A percentile compares a stretch with the other conserved stretches of the same genome.
Evolutionary conservation across 305 asterid genomes (phyloP).

Genomic region (Plantago coronopus): DNA sequence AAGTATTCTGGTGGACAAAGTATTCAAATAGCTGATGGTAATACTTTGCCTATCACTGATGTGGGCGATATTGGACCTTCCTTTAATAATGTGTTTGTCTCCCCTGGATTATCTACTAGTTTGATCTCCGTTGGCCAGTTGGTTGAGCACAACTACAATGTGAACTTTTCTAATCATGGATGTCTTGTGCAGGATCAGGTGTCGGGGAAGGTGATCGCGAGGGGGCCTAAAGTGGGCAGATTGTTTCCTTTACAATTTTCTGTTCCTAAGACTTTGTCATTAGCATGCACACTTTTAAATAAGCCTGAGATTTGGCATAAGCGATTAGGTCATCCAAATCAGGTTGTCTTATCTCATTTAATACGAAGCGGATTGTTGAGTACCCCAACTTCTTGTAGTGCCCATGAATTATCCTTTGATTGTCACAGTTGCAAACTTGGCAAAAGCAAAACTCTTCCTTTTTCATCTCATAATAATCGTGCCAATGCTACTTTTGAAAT

Average conservation of each 20-base stretch:
- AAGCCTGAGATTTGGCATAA: no score
- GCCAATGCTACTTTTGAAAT: no score
- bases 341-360: no score
- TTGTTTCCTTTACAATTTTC: neutral
- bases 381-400: no score
- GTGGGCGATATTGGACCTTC: constrained; percentile 4
- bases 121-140: constrained; percentile 4
- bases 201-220: constrained; percentile 1
- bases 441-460: no score
- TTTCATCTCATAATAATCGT: no score
- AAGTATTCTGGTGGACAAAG: neutral
- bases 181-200: constrained; percentile 19
- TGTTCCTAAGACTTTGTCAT: neutral
- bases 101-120: neutral
- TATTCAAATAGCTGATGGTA: constrained; percentile 1
- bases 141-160: neutral
- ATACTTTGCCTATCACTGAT: neutral
- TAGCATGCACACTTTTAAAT: no score
- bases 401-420: no score
- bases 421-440: no score
- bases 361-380: no score
- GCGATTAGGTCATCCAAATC: no score
- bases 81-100: constrained; percentile 14
- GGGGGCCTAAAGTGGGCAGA: constrained; percentile 12
- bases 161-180: neutral